A percentile compares a stretch with the other conserved stretches of the same genome.
phyloP scores from a whole-genome alignment of 2,329 filamentous ascomycete species.

The Nigrospora oryzae region DNA sequence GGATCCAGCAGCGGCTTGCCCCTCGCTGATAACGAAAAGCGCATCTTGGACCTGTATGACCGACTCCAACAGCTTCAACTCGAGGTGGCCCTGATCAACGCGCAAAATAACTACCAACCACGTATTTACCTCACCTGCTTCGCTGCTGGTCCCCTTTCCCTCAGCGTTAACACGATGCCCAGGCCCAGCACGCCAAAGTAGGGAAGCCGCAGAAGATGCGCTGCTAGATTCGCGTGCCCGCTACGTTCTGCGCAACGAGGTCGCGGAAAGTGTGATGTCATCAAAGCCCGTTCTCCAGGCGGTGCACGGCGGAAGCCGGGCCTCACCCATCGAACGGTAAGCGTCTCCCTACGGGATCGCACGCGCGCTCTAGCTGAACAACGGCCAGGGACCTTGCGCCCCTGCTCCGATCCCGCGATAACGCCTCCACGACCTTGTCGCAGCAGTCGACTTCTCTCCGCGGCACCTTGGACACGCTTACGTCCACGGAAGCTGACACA shows the following conservation, averaged over 20 bases:
- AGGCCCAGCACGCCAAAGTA: no score
- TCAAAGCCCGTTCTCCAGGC: slow-evolving; percentile 71
- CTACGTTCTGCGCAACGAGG: slow-evolving; percentile 61
- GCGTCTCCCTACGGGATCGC: slow-evolving; percentile 5
- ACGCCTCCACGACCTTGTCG: slow-evolving; percentile 54
- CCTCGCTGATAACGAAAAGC: slow-evolving; percentile 58
- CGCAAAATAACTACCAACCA: slow-evolving; percentile 28
- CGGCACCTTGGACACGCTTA: slow-evolving; percentile 42
- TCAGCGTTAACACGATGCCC: no score
- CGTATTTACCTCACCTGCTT: slow-evolving; percentile 17
- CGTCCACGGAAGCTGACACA: slow-evolving; percentile 48
- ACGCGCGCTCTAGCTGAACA: neutral
- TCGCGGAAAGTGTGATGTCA: slow-evolving; percentile 59
- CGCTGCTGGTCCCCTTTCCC: neutral
- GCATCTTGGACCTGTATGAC: slow-evolving; percentile 62
- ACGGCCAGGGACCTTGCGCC: slow-evolving; percentile 47
- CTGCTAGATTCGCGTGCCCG: slow-evolving; percentile 62
- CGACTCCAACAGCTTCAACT: slow-evolving; percentile 62
- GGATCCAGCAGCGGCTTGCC: slow-evolving; percentile 26
- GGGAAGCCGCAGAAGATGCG: slow-evolving; percentile 52
- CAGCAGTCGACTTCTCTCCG: slow-evolving; percentile 46
- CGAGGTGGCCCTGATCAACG: slow-evolving; percentile 59
- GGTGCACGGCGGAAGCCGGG: slow-evolving; percentile 59
- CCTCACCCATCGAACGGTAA: slow-evolving; percentile 62
- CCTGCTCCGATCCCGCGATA: slow-evolving; percentile 58